Evolutionary conservation across 306 rosid species (phyloP), one percentile per base, ranked within the genome.

Genomic region (Rosa multiflora): DNA sequence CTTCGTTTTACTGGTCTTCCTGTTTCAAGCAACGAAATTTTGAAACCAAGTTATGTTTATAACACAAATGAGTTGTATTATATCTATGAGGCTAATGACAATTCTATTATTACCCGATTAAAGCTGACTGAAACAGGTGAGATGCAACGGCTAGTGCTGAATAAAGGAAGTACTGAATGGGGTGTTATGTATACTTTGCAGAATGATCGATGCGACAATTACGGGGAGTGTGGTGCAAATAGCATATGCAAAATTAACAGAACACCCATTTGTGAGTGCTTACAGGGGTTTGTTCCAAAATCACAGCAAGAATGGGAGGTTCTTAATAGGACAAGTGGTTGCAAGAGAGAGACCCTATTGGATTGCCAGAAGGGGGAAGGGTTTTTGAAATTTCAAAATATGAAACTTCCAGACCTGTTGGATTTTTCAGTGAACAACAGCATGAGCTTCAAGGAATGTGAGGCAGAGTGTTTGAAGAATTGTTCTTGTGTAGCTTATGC

Each of bases 401-500:
- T 82, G 63, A 85, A 85, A 70, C 3, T 83, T 68, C 89, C 87
- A 17, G 86, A 85, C 63, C 75, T 82, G 10, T 29, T 55, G 56
- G 73, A 42, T 26, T 55, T 84, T 83, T 67, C 82, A 83, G 73
- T 67, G 20, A 73, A 82, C 52, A 59, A 6, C n/a, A 85, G 59
- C 35, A 73, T 59, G 81, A 74, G 62, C 42, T 74, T 72, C 5
- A 48, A 46, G 3, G 76, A 83, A 47, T 88, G 89, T 61, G 68
- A 61, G 66, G 78, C 35, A 0, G 73, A 78, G 37, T 88, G 91
- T 68, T 79, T 47, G 64, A 69, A 71, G 17, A 81, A 81, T 48
- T 88, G 88, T 53, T 83, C 86, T 39, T 85, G 91, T 56, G 40
- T 37, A 5, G 86, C 91, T 15, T 85, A 85, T 83, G 80, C 91